Evolutionary conservation across 2,329 filamentous ascomycete genomes (phyloP).

Genomic region (Xylariaceae sp.): DNA sequence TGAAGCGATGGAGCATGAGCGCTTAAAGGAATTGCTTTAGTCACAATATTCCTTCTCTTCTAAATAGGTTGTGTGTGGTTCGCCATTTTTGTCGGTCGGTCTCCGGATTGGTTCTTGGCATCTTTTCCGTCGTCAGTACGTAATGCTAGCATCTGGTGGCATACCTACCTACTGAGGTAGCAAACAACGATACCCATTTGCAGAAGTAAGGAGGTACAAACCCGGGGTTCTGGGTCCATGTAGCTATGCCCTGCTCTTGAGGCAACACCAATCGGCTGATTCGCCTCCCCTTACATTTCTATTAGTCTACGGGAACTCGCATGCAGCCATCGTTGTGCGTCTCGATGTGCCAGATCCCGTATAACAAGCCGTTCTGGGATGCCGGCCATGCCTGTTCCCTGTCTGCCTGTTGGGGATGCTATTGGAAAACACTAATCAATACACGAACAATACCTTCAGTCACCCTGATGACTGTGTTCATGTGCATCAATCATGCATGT

Average conservation of each 20-base stretch:
- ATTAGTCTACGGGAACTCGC: neutral
- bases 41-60: neutral
- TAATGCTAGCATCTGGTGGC: neutral
- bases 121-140: neutral
- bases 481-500: too few species aligned
- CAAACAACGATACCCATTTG: slow-evolving; percentile 11
- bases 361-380: neutral
- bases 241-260: neutral
- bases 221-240: slow-evolving; percentile 3
- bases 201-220: neutral
- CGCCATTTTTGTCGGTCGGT: neutral
- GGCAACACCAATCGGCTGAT: slow-evolving; percentile 9
- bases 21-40: slow-evolving; percentile 3
- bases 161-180: neutral
- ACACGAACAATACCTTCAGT: too few species aligned
- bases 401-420: too few species aligned
- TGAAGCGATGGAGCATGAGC: slow-evolving; percentile 16
- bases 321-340: neutral
- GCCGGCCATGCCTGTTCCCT: too few species aligned
- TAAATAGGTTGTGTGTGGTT: neutral
- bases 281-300: slow-evolving; percentile 4
- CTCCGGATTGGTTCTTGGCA: neutral
- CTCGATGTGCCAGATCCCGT: neutral
- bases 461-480: too few species aligned
- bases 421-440: too few species aligned